Percentiles rank a stretch among this genome's conserved stretches.
Evolutionary conservation across 2,329 filamentous ascomycete genomes (phyloP).

Genomic region (Ploettnerulaceae sp.): DNA sequence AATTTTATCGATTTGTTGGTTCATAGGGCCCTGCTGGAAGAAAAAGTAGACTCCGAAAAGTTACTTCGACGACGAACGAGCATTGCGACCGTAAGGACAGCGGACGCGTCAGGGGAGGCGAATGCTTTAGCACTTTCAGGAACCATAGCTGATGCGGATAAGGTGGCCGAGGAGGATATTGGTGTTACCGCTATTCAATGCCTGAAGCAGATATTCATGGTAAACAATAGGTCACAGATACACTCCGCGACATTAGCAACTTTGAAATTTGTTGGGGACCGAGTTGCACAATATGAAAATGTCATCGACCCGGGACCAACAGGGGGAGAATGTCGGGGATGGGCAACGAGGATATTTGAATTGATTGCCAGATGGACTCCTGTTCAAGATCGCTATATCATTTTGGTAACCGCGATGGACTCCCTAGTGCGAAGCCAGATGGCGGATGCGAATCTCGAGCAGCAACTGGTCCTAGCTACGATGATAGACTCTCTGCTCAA

Average conservation of each 20-base stretch:
- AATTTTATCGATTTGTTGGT: slow-evolving; percentile 65
- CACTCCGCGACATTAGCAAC: slow-evolving; percentile 69
- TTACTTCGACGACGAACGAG: slow-evolving; percentile 67
- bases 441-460: slow-evolving; percentile 63
- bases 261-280: slow-evolving; percentile 66
- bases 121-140: slow-evolving; percentile 71
- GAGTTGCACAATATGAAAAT: slow-evolving; percentile 47
- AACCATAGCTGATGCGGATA: slow-evolving; percentile 82
- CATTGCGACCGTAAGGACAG: slow-evolving; percentile 69
- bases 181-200: slow-evolving; percentile 80
- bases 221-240: slow-evolving; percentile 77
- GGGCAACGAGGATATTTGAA: slow-evolving; percentile 79
- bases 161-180: slow-evolving; percentile 82
- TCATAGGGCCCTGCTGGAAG: slow-evolving; percentile 60
- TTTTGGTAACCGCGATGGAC: slow-evolving; percentile 78
- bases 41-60: slow-evolving; percentile 63
- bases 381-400: slow-evolving; percentile 89
- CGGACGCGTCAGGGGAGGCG: slow-evolving; percentile 57
- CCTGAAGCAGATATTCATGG: slow-evolving; percentile 78
- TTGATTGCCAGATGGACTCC: slow-evolving; percentile 82
- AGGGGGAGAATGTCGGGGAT: slow-evolving; percentile 52
- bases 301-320: slow-evolving; percentile 45
- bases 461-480: slow-evolving; percentile 69
- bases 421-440: slow-evolving; percentile 63
- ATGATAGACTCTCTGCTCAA: slow-evolving; percentile 79